Conservation (phyloP, 1,284 basidiomycete genomes). For the Sanghuangporus baumii region DNA sequence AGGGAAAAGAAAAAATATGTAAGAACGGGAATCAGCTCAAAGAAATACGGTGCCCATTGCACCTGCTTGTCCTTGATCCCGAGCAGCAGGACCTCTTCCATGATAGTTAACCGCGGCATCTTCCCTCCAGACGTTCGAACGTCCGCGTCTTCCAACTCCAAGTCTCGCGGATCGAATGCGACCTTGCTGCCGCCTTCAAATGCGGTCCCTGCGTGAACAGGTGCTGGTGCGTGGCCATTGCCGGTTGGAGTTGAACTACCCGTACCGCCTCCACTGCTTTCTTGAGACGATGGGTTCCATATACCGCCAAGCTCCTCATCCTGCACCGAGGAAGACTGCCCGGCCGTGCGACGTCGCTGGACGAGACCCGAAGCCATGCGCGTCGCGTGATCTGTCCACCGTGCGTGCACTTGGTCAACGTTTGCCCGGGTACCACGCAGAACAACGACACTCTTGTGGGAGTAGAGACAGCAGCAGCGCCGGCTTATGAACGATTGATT, state of each 20-base stretch:
- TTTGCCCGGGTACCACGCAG: not conserved
- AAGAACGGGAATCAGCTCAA: not conserved
- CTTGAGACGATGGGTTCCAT: constrained; percentile 22
- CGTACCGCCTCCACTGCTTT: not conserved
- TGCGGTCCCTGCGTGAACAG: constrained; percentile 62
- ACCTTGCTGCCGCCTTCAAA: constrained; percentile 82
- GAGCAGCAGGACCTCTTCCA: constrained; percentile 94
- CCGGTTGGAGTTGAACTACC: constrained; percentile 19
- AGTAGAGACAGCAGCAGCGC: not conserved
- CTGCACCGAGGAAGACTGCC: constrained; percentile 31
- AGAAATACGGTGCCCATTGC: constrained; percentile 23
- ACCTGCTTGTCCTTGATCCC: constrained; percentile 90
- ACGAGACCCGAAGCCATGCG: constrained; percentile 31
- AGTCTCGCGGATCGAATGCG: constrained; percentile 91
- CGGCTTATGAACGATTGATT: not conserved
- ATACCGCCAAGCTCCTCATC: constrained; percentile 30
- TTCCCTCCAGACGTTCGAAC: constrained; percentile 59
- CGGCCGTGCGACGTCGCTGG: constrained; percentile 47
- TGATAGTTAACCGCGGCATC: constrained; percentile 85
- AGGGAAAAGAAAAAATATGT: not conserved
- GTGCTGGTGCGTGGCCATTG: constrained; percentile 25
- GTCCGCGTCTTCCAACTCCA: constrained; percentile 71
- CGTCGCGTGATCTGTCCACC: not conserved
- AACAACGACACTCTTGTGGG: not conserved
- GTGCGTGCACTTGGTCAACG: not conserved